Conservation (phyloP, 805 yeast species). For the Jamesozyma jinghongensis region DNA sequence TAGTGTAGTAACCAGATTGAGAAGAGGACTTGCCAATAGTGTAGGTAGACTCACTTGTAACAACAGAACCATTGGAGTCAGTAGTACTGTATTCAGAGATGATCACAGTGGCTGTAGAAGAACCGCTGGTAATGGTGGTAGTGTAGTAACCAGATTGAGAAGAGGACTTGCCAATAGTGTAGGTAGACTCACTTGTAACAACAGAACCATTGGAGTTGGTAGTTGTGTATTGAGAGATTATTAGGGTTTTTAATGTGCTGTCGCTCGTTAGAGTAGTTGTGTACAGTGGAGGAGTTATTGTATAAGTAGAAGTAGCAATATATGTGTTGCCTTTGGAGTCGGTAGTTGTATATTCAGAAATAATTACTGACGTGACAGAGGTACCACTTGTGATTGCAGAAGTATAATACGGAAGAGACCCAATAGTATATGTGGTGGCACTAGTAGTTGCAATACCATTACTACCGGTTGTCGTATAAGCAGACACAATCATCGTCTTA, state of each 20-base stretch:
- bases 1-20: background rate
- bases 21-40: background rate
- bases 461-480: no score
- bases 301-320: background rate
- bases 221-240: slow-evolving; percentile 4
- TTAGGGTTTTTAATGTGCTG: background rate
- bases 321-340: background rate
- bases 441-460: no score
- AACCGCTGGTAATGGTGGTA: background rate
- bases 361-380: background rate
- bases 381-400: background rate
- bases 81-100: background rate
- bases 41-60: slow-evolving; percentile 1
- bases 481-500: background rate
- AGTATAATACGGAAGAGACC: background rate
- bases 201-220: slow-evolving; percentile 2
- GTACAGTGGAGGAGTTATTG: slow-evolving; percentile 1
- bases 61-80: slow-evolving; percentile 1
- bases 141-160: background rate
- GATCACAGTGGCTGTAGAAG: slow-evolving; percentile 1
- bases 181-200: slow-evolving; percentile 1
- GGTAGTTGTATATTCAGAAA: background rate
- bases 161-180: background rate
- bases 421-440: background rate
- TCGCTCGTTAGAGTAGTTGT: slow-evolving; percentile 2